Evolutionary conservation across 805 yeast species (phyloP).

Genomic region (Candida succiphila): DNA sequence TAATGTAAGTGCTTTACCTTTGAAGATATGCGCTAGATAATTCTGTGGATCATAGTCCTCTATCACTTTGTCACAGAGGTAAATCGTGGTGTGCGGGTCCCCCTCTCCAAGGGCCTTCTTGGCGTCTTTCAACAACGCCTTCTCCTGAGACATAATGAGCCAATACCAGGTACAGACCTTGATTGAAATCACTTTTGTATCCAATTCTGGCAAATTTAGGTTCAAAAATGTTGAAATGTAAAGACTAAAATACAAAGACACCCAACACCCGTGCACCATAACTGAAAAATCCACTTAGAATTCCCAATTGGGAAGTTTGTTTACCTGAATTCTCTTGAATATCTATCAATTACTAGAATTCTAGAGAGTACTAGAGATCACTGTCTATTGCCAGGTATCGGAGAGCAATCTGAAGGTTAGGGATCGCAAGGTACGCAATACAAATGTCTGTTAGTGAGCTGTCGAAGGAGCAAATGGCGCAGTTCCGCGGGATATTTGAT

Average conservation of each 20-base stretch:
- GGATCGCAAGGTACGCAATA: too few species aligned
- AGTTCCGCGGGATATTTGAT: conserved; percentile 65
- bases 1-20: conserved; percentile 59
- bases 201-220: too few species aligned
- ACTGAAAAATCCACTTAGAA: too few species aligned
- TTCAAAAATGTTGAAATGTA: too few species aligned
- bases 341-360: too few species aligned
- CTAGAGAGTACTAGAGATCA: too few species aligned
- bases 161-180: background rate
- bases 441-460: conserved; percentile 32
- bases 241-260: too few species aligned
- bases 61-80: conserved; percentile 44
- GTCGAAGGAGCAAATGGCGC: conserved; percentile 52
- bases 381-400: too few species aligned
- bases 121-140: conserved; percentile 34
- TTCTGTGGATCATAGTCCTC: conserved; percentile 40
- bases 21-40: conserved; percentile 59
- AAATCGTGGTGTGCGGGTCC: conserved; percentile 55
- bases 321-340: too few species aligned
- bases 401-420: too few species aligned
- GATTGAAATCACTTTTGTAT: too few species aligned
- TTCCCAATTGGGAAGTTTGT: conserved; percentile 1
- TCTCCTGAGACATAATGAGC: conserved; percentile 4
- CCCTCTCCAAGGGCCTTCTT: conserved; percentile 39
- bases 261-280: too few species aligned